Percentiles rank a stretch among this genome's conserved stretches.
Evolutionary conservation across 768 basidiomycete species (phyloP).

Genomic region (Megacollybia marginata): DNA sequence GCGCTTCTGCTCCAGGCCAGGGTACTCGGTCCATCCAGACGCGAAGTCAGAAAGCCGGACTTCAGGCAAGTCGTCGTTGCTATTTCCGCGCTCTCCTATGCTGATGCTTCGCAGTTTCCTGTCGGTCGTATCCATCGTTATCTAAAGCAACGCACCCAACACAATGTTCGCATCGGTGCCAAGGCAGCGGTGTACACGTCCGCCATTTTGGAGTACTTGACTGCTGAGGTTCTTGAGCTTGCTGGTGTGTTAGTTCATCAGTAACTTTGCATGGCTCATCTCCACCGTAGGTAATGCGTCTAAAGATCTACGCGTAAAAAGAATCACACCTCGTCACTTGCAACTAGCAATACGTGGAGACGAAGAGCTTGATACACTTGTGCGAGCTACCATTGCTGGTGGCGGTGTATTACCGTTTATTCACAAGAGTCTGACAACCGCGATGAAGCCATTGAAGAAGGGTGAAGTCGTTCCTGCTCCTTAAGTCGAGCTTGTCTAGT

Average conservation of each 20-base stretch:
- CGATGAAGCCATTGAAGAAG: conserved; percentile 43
- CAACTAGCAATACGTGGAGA: conserved; percentile 96
- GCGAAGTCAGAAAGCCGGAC: conserved; percentile 77
- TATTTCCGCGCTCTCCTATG: not conserved
- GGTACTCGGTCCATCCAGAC: conserved; percentile 45
- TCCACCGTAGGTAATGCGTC: conserved; percentile 77
- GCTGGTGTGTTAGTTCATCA: conserved; percentile 48
- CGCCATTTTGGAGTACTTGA: conserved; percentile 92
- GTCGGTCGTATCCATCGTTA: conserved; percentile 98
- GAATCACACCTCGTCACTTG: conserved; percentile 92
- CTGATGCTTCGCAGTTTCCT: conserved; percentile 61
- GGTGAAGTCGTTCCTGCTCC: conserved; percentile 18
- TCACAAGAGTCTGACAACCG: conserved; percentile 70
- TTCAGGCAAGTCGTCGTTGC: conserved; percentile 51
- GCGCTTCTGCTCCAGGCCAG: conserved; percentile 17
- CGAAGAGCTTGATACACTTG: conserved; percentile 93
- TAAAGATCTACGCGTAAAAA: conserved; percentile 94
- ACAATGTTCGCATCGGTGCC: conserved; percentile 94
- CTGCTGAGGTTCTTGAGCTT: conserved; percentile 92
- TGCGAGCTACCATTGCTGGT: conserved; percentile 89
- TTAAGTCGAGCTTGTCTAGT: not conserved
- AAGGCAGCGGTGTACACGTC: conserved; percentile 97
- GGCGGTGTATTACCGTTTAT: conserved; percentile 86
- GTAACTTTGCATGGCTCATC: not conserved
- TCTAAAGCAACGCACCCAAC: conserved; percentile 84